Evolutionary conservation across 1,284 basidiomycete genomes (phyloP).

Genomic region (Cryptococcus neoformans): DNA sequence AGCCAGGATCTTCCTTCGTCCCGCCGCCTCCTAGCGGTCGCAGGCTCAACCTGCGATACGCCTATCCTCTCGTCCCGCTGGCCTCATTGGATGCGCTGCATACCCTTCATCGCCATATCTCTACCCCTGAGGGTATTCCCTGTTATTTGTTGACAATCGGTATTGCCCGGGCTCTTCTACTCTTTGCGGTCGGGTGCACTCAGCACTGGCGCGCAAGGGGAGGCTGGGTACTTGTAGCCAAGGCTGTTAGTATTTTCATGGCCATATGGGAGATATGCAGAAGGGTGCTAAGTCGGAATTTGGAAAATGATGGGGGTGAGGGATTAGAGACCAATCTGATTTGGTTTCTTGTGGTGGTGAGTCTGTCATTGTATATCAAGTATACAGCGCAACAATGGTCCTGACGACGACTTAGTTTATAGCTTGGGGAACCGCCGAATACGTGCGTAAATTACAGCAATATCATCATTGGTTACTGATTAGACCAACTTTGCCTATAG

Average conservation of each 20-base stretch:
- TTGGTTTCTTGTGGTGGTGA: conserved; percentile 8
- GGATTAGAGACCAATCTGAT: not conserved
- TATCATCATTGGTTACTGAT: not conserved
- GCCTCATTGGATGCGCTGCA: conserved; percentile 6
- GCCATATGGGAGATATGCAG: conserved; percentile 18
- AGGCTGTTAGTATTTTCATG: conserved; percentile 11
- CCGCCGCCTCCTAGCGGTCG: not conserved
- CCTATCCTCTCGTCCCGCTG: conserved; percentile 9
- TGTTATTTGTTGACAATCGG: not conserved
- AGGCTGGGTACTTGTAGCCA: conserved; percentile 2
- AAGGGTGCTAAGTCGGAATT: conserved; percentile 1
- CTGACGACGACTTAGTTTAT: conserved; percentile 7
- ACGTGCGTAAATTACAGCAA: conserved; percentile 12
- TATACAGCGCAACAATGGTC: not conserved
- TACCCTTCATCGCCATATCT: not conserved
- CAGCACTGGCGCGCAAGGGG: conserved; percentile 12
- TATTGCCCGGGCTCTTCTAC: conserved; percentile 1
- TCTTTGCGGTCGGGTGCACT: conserved; percentile 4
- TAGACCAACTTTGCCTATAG: conserved; percentile 4
- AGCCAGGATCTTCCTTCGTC: not conserved
- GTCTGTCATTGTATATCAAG: not conserved
- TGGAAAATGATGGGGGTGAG: not conserved
- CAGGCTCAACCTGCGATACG: conserved; percentile 3
- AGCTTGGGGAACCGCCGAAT: conserved; percentile 16
- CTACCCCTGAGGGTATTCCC: not conserved